Evolutionary conservation across 2,329 filamentous ascomycete genomes (phyloP).

Genomic region (Aspergillus fischeri): DNA sequence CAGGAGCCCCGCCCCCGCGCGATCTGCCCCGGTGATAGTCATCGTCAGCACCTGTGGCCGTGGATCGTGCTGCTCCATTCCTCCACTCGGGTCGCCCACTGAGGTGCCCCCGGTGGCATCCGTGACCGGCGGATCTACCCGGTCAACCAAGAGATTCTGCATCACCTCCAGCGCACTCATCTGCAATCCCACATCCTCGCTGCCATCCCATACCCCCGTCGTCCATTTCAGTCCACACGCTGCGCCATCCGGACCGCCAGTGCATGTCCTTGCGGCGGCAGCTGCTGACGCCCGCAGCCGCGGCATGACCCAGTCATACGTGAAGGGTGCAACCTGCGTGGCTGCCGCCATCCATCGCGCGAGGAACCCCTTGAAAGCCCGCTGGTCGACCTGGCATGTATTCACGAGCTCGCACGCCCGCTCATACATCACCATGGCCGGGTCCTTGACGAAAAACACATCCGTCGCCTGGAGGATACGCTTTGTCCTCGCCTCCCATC

Average conservation of each 20-base stretch:
- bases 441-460: constrained; percentile 48
- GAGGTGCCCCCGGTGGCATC: constrained; percentile 29
- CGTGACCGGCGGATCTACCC: constrained; percentile 29
- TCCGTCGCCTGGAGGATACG: constrained; percentile 52
- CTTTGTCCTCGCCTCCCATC: constrained; percentile 52
- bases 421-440: constrained; percentile 53
- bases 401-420: constrained; percentile 53
- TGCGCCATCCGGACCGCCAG: constrained; percentile 39
- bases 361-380: constrained; percentile 63
- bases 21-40: constrained; percentile 32
- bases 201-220: constrained; percentile 32
- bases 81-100: constrained; percentile 29
- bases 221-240: constrained; percentile 43
- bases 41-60: constrained; percentile 12
- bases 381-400: constrained; percentile 60
- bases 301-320: constrained; percentile 48
- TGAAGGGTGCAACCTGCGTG: constrained; percentile 56
- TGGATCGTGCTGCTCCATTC: constrained; percentile 12
- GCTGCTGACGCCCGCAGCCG: constrained; percentile 51
- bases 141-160: constrained; percentile 29
- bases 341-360: constrained; percentile 57
- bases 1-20: constrained; percentile 41
- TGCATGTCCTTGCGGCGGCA: constrained; percentile 53
- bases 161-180: constrained; percentile 37
- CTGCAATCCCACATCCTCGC: constrained; percentile 37